phyloP scores from a whole-genome alignment of 306 rosid species.

The Cotoneaster glaucophyllus region DNA sequence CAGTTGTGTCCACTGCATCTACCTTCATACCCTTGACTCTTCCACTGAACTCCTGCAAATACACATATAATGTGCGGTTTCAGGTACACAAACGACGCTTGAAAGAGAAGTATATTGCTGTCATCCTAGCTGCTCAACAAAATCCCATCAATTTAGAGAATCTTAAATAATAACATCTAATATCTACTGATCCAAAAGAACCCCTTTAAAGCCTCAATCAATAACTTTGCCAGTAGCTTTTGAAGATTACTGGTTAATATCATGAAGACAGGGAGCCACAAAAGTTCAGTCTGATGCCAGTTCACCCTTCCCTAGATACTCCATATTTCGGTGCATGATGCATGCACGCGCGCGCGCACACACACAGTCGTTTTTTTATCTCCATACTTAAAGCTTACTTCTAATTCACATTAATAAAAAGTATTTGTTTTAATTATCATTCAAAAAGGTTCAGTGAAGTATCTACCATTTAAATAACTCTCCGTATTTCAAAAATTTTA shows the following conservation, averaged over 20 bases:
- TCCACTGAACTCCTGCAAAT: constrained; percentile 72
- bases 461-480: background rate
- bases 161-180: background rate
- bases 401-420: background rate
- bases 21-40: constrained; percentile 77
- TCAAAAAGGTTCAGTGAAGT: background rate
- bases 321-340: background rate
- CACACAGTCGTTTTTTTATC: too few relatives aligned
- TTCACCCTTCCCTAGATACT: background rate
- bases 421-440: background rate
- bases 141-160: background rate
- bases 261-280: background rate
- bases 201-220: background rate
- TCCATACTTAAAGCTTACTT: background rate
- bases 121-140: background rate
- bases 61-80: constrained; percentile 3
- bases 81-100: constrained; percentile 2
- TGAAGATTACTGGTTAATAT: background rate
- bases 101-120: background rate
- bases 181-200: background rate
- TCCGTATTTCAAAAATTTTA: background rate
- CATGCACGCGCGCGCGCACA: background rate
- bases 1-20: constrained; percentile 88
- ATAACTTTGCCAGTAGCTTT: background rate
- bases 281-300: background rate